These are phyloP conservation scores for Pestalotiopsis sp. DNA, from an alignment of 2,329 filamentous ascomycete genomes.

Conservation along the genomic window DNA sequence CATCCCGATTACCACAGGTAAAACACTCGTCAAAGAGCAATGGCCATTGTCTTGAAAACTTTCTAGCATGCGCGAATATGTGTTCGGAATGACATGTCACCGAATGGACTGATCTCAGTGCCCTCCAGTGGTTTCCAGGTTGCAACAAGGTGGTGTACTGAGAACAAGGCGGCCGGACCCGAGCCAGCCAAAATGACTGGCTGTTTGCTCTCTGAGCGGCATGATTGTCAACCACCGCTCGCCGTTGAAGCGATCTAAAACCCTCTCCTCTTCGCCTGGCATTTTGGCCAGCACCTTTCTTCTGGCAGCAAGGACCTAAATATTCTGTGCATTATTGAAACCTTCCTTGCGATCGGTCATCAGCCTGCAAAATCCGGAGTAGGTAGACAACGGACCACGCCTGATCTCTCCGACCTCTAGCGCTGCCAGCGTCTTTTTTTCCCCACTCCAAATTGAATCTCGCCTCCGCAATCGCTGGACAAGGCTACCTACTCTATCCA, in stretches of 20 bases:
- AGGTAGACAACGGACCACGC: background rate
- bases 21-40: background rate
- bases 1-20: background rate
- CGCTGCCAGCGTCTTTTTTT: background rate
- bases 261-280: no score
- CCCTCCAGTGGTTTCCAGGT: background rate
- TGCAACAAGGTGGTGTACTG: background rate
- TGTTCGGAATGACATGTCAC: background rate
- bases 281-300: no score
- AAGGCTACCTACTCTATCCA: background rate
- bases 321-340: background rate
- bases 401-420: background rate
- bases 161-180: background rate
- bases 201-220: background rate
- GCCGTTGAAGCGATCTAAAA: no score
- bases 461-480: constrained; percentile 11
- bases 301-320: background rate
- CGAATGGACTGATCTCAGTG: background rate
- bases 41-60: background rate
- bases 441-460: constrained; percentile 9
- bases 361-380: background rate
- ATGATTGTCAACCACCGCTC: background rate
- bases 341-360: background rate
- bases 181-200: background rate
- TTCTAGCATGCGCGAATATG: background rate